Conservation (phyloP, 2,329 filamentous ascomycete species). For the Aspergillus fijiensis region DNA sequence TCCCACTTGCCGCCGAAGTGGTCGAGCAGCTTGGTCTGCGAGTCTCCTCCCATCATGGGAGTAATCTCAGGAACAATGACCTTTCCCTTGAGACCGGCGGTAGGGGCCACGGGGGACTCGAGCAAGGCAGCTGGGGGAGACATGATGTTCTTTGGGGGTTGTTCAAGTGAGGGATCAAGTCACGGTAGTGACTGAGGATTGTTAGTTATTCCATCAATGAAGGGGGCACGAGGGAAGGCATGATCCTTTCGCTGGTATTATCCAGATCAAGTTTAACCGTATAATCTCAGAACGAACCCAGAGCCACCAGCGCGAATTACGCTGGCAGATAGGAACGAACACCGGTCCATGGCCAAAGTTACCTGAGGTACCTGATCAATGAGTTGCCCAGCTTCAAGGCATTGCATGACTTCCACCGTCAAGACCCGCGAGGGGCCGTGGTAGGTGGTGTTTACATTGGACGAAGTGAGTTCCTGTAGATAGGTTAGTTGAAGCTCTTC, state of each 20-base stretch:
- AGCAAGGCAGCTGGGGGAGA: constrained; percentile 73
- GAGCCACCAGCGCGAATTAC: constrained; percentile 9
- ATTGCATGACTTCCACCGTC: constrained; percentile 40
- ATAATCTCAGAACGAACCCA: constrained; percentile 66
- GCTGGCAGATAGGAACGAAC: constrained; percentile 47
- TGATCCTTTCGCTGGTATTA: constrained; percentile 99
- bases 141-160: constrained; percentile 55
- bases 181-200: constrained; percentile 32
- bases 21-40: constrained; percentile 57
- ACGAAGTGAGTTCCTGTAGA: constrained; percentile 7
- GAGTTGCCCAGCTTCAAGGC: constrained; percentile 39
- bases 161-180: constrained; percentile 18
- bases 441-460: constrained; percentile 27
- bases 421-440: constrained; percentile 9
- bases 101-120: constrained; percentile 44
- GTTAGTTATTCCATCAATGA: constrained; percentile 40
- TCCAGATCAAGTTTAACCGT: constrained; percentile 98
- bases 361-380: constrained; percentile 51
- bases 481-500: constrained; percentile 13
- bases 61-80: constrained; percentile 45
- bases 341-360: constrained; percentile 64
- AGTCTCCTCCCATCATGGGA: constrained; percentile 34
- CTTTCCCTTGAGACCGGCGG: constrained; percentile 42
- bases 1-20: constrained; percentile 77
- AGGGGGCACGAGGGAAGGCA: constrained; percentile 61